Conservation (phyloP, 257 asterid genomes). For the Orobanche coerulescens region DNA sequence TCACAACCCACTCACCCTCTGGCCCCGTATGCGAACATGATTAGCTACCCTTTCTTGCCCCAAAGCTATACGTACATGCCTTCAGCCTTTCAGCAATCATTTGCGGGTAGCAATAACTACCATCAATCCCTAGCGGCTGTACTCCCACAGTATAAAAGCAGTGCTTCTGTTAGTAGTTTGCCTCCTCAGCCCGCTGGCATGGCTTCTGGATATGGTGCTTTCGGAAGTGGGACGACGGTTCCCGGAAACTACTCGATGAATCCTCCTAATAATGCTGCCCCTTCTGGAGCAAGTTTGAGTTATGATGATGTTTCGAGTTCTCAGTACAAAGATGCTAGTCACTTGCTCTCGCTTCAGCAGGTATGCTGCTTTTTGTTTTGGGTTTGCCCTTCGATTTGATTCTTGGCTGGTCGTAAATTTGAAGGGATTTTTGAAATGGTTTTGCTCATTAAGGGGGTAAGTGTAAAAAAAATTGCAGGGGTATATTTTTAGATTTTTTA, state of each 20-base stretch:
- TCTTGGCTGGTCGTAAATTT: no score
- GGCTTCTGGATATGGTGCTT: slow-evolving; percentile 64
- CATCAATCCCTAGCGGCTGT: slow-evolving; percentile 64
- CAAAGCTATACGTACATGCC: slow-evolving; percentile 75
- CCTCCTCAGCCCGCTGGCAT: slow-evolving; percentile 75
- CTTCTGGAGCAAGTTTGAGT: slow-evolving; percentile 45
- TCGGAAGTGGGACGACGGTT: slow-evolving; percentile 37
- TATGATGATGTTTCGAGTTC: slow-evolving; percentile 67
- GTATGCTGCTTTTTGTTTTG: slow-evolving; percentile 22
- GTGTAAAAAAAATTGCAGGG: no score
- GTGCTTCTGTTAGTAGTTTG: slow-evolving; percentile 50
- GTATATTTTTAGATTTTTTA: no score
- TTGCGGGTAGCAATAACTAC: slow-evolving; percentile 52
- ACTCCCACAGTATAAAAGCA: slow-evolving; percentile 62
- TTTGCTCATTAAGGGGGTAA: no score
- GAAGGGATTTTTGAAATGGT: no score
- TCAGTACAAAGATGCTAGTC: slow-evolving; percentile 64
- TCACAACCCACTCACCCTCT: slow-evolving; percentile 59
- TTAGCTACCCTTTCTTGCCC: slow-evolving; percentile 60
- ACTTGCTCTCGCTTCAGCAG: slow-evolving; percentile 70
- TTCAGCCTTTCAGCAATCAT: slow-evolving; percentile 64
- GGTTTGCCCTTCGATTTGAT: background rate
- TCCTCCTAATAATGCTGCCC: slow-evolving; percentile 50
- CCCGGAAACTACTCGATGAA: slow-evolving; percentile 69
- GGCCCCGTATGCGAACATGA: slow-evolving; percentile 61